Base-by-base conservation (phyloP, 257 asterid species). In the Primulina eburnea region DNA sequence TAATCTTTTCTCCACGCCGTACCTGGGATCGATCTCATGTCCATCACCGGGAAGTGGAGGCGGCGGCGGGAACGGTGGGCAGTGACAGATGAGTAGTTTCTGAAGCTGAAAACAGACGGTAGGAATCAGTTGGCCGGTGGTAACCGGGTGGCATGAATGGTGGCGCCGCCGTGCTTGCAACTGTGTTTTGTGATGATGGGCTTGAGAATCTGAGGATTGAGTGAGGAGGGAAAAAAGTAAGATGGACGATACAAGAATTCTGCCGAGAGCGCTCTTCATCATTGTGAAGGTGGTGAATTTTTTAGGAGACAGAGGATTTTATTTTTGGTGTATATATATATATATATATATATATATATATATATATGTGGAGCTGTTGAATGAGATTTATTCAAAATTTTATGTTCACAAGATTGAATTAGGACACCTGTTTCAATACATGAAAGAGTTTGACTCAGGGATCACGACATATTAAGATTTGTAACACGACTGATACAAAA, bases 11-110 rank as follows among this genome's bases (percentile, higher is more conserved):
- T 81, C 90, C 0, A 89, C 97, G 6, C 95, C 93, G 61, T 80
- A 89, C 78, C 96, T 85, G 18, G 97, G 95, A 67, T 91, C 93
- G 33, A 91, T 87, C 76, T 91, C 93, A 29, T 68, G 68, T 8
- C 10, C 74, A 3, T 8, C 67, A 4, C 53, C 69, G 17, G 70
- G 35, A 4, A 80, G 58, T 33, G 76, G 71, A 5, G 64, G 60
- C 7, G 85, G 77, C 1, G 77, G 79, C 0, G 77, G 80, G 52
- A 75, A 79, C 7, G 92, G 88, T 20, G 88, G 86, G 72, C 92
- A 85, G 82, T 60, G 86, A 72, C 85, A 88, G 78, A 85, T 65
- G 35, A 50, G 2, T 50, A 50, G 8, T 5, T 78, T 80, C n/a
- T 86, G 91, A 12, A 80, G 79, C 34, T 81, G 87, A 70, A 71